phyloP scores from a whole-genome alignment of 2,329 filamentous ascomycete species.

The Fusarium concolor region DNA sequence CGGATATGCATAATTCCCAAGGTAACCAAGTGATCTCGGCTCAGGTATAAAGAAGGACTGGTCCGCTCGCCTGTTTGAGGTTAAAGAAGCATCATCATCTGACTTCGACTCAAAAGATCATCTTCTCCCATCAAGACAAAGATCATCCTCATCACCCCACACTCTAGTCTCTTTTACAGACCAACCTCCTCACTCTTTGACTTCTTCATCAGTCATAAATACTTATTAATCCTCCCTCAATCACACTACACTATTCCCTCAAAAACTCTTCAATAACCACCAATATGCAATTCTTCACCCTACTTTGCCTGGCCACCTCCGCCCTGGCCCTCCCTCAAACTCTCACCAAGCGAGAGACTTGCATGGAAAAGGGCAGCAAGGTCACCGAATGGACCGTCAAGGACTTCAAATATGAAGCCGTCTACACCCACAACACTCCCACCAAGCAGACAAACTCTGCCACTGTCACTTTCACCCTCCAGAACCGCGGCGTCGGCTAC shows the following conservation, averaged over 20 bases:
- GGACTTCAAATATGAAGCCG: constrained; percentile 61
- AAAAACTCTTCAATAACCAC: constrained; percentile 1
- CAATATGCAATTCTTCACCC: constrained; percentile 45
- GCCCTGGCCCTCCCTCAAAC: constrained; percentile 44
- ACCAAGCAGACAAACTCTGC: constrained; percentile 62
- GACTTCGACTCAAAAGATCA: constrained; percentile 18
- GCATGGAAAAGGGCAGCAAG: constrained; percentile 41
- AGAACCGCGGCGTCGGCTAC: constrained; percentile 59
- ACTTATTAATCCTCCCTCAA: not conserved
- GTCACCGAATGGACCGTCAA: constrained; percentile 54
- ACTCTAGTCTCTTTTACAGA: not conserved
- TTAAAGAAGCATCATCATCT: constrained; percentile 9
- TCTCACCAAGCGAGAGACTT: constrained; percentile 32
- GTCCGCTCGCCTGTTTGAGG: constrained; percentile 5
- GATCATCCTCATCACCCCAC: constrained; percentile 31
- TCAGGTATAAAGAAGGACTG: constrained; percentile 34
- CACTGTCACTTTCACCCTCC: constrained; percentile 60
- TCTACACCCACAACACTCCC: constrained; percentile 60
- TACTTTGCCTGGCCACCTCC: constrained; percentile 46
- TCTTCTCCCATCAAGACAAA: constrained; percentile 24
- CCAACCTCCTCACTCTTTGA: constrained; percentile 24
- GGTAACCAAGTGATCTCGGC: not conserved
- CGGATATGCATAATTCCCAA: constrained; percentile 1
- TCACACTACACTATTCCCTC: not conserved
- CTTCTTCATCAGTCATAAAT: constrained; percentile 1